Evolutionary conservation across 257 asterid genomes (phyloP).

Genomic region (Verbena officinalis): DNA sequence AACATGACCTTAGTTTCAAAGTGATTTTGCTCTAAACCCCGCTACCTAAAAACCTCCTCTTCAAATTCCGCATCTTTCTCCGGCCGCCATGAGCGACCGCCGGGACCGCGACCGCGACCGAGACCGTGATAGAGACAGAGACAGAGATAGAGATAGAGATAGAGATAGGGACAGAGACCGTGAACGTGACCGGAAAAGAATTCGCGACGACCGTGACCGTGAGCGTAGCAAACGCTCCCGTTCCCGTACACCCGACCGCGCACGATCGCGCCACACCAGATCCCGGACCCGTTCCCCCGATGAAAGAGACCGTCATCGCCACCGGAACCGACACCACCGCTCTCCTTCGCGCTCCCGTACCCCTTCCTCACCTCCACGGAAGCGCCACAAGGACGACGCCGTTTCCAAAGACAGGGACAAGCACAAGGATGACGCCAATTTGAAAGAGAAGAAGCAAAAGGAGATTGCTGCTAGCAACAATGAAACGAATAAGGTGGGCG

Average conservation of each 20-base stretch:
- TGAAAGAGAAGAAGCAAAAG: conserved; percentile 54
- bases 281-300: conserved; percentile 86
- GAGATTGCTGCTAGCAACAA: conserved; percentile 39
- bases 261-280: conserved; percentile 63
- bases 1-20: no score
- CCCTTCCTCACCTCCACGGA: conserved; percentile 67
- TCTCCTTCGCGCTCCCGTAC: conserved; percentile 56
- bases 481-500: conserved; percentile 41
- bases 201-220: conserved; percentile 43
- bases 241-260: conserved; percentile 83
- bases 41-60: conserved; percentile 8
- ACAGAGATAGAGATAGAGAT: conserved; percentile 22
- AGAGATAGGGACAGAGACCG: conserved; percentile 35
- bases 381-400: conserved; percentile 67
- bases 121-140: conserved; percentile 49
- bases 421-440: conserved; percentile 42
- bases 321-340: conserved; percentile 53
- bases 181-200: conserved; percentile 21
- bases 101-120: conserved; percentile 61
- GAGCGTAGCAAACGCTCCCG: conserved; percentile 68
- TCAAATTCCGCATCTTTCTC: conserved; percentile 1
- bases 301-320: conserved; percentile 66
- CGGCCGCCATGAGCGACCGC: conserved; percentile 61
- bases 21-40: conserved; percentile 7
- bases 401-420: conserved; percentile 52